Conservation (phyloP, 371 early-diverging fungal species). For the Mortierella sp. region DNA sequence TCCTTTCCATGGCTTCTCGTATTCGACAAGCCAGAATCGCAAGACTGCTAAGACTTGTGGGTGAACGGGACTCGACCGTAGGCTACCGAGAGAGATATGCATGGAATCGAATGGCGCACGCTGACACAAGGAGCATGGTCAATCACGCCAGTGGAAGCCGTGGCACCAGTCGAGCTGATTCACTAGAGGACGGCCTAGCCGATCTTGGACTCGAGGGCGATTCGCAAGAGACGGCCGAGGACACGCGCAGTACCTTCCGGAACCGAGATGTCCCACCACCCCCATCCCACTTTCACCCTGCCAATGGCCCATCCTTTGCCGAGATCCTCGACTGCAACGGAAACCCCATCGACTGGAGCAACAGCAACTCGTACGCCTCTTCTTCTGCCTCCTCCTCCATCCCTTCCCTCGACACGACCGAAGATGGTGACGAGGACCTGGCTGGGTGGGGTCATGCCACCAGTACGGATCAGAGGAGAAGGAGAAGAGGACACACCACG, state of each 20-base stretch:
- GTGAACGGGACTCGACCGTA: conserved; percentile 14
- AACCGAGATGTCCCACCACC: conserved; percentile 1
- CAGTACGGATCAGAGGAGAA: neutral
- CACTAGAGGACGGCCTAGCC: conserved; percentile 21
- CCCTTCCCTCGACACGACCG: conserved; percentile 16
- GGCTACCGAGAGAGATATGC: conserved; percentile 17
- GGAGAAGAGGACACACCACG: conserved; percentile 1
- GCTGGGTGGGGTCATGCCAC: conserved; percentile 3
- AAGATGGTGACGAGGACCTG: conserved; percentile 19
- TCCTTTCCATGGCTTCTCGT: conserved; percentile 34
- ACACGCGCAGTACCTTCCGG: neutral
- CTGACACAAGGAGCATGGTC: conserved; percentile 37
- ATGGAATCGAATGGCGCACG: conserved; percentile 12
- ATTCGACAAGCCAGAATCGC: conserved; percentile 34
- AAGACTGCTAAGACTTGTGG: conserved; percentile 28
- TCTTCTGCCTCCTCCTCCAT: conserved; percentile 30
- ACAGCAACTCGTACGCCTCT: conserved; percentile 13
- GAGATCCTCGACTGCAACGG: conserved; percentile 46
- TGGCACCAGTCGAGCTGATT: conserved; percentile 31
- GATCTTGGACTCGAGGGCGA: conserved; percentile 19
- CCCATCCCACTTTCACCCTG: conserved; percentile 1
- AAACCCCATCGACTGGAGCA: conserved; percentile 35
- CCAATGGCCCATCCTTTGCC: conserved; percentile 14
- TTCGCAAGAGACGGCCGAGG: conserved; percentile 1
- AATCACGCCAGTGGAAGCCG: conserved; percentile 42